Base-by-base conservation (phyloP, 1,284 basidiomycete species). In the Sphagnurus paluster region DNA sequence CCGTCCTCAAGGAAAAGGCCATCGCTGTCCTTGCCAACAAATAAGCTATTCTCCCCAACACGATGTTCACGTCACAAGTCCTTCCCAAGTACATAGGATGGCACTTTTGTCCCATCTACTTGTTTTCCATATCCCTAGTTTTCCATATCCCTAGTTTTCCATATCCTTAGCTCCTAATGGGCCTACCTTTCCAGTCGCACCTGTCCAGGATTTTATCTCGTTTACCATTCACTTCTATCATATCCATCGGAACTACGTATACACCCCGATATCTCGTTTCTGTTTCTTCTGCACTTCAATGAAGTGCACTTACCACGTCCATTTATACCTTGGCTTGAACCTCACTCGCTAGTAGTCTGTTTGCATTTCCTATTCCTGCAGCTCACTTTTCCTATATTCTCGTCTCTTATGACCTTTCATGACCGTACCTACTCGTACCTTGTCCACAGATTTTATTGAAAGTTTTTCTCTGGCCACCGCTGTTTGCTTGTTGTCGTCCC, bases 1-100 rank as follows among this genome's bases (percentile, higher is more conserved):
- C 79, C 2, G 77, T 92, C 2, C 70, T 94, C 50, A 90, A 85
- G 68, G 88, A 90, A 64, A 91, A 90, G 65, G 84, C 68, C 5
- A 46, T 67, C 7, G 50, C 59, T 8, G 41, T 64, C 14, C 50
- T 47, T 13, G 23, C 36, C n/a, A 50, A 54, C 45, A 67, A 65
- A 50, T 66, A 57, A 54, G n/a, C n/a, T n/a, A n/a, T n/a, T n/a
- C n/a, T n/a, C n/a, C n/a, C n/a, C n/a, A n/a, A n/a, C n/a, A 44
- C 17, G 34, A 33, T 39, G 33, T 19, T 16, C 41, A 19, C 8
- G 21, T 42, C n/a, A 26, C 32, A 28, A 28, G 11, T 20, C 19
- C 30, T 16, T 40, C 32, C 33, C 14, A 14, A 21, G 37, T 25
- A 40, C 23, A 17, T 9, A 24, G 24, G 17, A 3, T 34, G 34